Conservation (phyloP, 495 filamentous ascomycete genomes). For the Pseudomonodictys pantanalensis region DNA sequence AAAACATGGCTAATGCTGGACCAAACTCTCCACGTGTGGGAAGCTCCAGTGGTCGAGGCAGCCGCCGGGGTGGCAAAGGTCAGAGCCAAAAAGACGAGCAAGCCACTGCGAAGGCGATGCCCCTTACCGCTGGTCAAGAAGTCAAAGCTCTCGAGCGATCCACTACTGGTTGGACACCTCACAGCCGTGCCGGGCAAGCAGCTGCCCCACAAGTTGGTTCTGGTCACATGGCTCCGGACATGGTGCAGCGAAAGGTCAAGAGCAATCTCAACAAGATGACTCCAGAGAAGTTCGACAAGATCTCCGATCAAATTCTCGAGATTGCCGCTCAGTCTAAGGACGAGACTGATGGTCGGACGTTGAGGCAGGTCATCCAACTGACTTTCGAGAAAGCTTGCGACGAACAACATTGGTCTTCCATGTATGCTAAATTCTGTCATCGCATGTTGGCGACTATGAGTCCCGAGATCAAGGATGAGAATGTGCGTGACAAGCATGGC, state of each 20-base stretch:
- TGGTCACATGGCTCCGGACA: slow-evolving; percentile 75
- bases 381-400: slow-evolving; percentile 99
- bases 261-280: slow-evolving; percentile 99
- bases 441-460: slow-evolving; percentile 96
- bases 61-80: slow-evolving; percentile 51
- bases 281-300: slow-evolving; percentile 96
- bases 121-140: slow-evolving; percentile 75
- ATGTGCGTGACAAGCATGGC: slow-evolving; percentile 78
- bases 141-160: slow-evolving; percentile 74
- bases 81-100: slow-evolving; percentile 56
- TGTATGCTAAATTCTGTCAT: slow-evolving; percentile 99
- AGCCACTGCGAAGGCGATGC: slow-evolving; percentile 75
- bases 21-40: slow-evolving; percentile 56
- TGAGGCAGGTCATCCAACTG: slow-evolving; percentile 96
- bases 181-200: slow-evolving; percentile 52
- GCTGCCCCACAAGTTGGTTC: slow-evolving; percentile 55
- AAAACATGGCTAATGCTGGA: slow-evolving; percentile 46
- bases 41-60: slow-evolving; percentile 58
- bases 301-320: slow-evolving; percentile 84
- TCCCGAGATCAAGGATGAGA: slow-evolving; percentile 90
- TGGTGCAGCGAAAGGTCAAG: slow-evolving; percentile 99
- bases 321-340: slow-evolving; percentile 95
- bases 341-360: slow-evolving; percentile 87
- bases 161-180: slow-evolving; percentile 84
- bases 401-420: slow-evolving; percentile 97